Evolutionary conservation across 2,329 filamentous ascomycete genomes (phyloP), one percentile per base, ranked within the genome.

Genomic region (Nothophaeocryptopus gaeumannii): DNA sequence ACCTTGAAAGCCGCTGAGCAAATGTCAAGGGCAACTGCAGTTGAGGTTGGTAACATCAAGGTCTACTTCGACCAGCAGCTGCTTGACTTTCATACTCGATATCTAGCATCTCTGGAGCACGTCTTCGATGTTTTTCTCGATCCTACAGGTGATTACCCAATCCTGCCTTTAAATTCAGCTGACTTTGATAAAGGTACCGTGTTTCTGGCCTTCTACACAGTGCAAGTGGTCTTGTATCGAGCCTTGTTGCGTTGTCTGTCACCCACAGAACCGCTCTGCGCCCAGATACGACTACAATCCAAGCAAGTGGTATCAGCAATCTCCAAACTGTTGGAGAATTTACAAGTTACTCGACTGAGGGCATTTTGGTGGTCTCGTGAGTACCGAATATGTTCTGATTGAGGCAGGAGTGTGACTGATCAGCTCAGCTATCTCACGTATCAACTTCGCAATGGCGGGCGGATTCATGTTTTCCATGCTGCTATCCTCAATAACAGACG

Each of bases 351-450:
- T 16, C 50, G 58, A 15, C 43, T 60, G 3, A 47, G 58, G 15
- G 51, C 58, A 8, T 60, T 60, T 39, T 60, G 58, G 58, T 60
- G 58, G 58, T 57, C 54, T 11, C 58, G 56, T 1, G 53, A 58
- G 10, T 55, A 47, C 36, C 51, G 52, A 7, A 50, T 56, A 60
- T 35, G 58, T 58, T 31, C 52, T 39, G 8, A 31, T 50, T 5
- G 26, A 38, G 4, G 47, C 35, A 9, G 47, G 45, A 40, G 38
- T n/a, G 45, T 10, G 10, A 34, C 11, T 15, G 14, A 30, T 40
- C 10, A 47, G 11, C 2, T 40, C 36, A 30, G 45, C 53, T 10
- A 51, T 55, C 8, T 48, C 45, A 43, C 50, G 58, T n/a, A 53
- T 53, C 43, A 58, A 58, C 37, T 58, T 55, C 20, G 53, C 55